phyloP scores from a whole-genome alignment of 805 yeast species.

The Suhomyces xylopsoci region DNA sequence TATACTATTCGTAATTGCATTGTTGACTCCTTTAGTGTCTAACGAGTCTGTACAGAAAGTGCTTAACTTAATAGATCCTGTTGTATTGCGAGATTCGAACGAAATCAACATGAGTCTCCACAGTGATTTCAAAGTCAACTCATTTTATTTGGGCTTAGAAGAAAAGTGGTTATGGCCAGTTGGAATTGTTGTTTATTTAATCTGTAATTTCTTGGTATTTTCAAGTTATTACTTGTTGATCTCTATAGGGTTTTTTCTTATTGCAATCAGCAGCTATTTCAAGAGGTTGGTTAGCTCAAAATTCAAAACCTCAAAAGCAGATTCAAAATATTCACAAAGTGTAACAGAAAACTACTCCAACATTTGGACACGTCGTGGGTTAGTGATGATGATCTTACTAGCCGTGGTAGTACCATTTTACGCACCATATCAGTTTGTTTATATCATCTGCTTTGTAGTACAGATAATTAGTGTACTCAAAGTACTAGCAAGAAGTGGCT shows the following conservation, averaged over 20 bases:
- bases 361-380: conserved; percentile 7
- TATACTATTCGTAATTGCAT: conserved; percentile 22
- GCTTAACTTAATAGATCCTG: conserved; percentile 50
- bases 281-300: neutral
- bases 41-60: conserved; percentile 34
- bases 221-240: conserved; percentile 27
- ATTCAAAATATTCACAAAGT: neutral
- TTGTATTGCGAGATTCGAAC: conserved; percentile 44
- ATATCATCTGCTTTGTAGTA: conserved; percentile 53
- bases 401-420: conserved; percentile 51
- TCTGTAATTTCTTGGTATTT: conserved; percentile 44
- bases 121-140: conserved; percentile 41
- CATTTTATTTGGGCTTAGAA: conserved; percentile 66
- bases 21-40: conserved; percentile 39
- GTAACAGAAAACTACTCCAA: neutral
- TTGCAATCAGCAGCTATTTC: neutral
- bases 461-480: conserved; percentile 56
- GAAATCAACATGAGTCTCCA: conserved; percentile 39
- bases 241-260: conserved; percentile 6
- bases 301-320: neutral
- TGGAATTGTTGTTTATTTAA: conserved; percentile 53
- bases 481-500: conserved; percentile 3
- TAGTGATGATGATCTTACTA: conserved; percentile 38
- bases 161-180: conserved; percentile 53
- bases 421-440: conserved; percentile 81